phyloP scores from a whole-genome alignment of 768 basidiomycete species.

The Phaeotremella fagi region DNA sequence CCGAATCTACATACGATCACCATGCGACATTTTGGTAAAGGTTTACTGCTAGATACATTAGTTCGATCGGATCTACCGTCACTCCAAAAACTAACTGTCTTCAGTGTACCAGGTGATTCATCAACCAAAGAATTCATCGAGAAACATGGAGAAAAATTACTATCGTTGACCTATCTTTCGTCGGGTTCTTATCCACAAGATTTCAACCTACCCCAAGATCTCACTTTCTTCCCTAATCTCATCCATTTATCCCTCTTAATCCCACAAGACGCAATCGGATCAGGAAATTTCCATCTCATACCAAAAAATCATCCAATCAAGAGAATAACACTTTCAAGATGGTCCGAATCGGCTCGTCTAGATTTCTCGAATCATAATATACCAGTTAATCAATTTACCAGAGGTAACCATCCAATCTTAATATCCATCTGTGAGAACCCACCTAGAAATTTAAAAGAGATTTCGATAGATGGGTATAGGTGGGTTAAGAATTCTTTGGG shows the following conservation, averaged over 20 bases:
- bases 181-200: constrained; percentile 31
- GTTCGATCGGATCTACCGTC: constrained; percentile 29
- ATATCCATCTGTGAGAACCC: no score
- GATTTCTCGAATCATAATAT: background rate
- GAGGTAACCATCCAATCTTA: background rate
- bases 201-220: constrained; percentile 19
- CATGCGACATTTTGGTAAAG: constrained; percentile 24
- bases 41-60: constrained; percentile 26
- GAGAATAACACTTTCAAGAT: constrained; percentile 30
- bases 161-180: constrained; percentile 34
- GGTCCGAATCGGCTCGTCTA: constrained; percentile 6
- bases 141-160: constrained; percentile 32
- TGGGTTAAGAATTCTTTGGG: constrained; percentile 36
- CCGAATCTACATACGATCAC: constrained; percentile 34
- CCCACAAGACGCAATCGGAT: constrained; percentile 7
- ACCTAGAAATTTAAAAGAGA: constrained; percentile 11
- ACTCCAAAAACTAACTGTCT: constrained; percentile 27
- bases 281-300: constrained; percentile 13
- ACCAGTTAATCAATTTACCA: constrained; percentile 9
- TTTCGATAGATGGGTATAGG: constrained; percentile 35
- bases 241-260: constrained; percentile 22
- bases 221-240: constrained; percentile 31
- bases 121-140: constrained; percentile 25
- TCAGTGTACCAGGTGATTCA: constrained; percentile 17
- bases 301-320: constrained; percentile 25